Evolutionary conservation across 139 green algal species (phyloP), one percentile per base, ranked within the genome.

Genomic region (Picochlorum sp.): DNA sequence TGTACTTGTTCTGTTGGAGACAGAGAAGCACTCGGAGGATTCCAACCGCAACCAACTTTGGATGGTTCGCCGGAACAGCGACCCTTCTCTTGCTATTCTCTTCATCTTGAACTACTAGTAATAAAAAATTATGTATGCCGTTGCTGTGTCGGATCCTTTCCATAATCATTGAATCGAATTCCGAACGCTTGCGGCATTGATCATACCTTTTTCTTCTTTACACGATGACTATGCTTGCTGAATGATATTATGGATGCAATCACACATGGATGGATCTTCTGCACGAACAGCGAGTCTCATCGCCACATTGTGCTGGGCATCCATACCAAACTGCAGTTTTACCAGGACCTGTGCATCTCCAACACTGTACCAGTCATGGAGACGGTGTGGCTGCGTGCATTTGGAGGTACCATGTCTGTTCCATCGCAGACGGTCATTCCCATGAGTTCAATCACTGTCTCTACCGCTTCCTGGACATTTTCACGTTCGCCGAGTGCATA

Each of bases 261-360:
- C 86, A 20, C 62, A 72, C 7, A 89, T 68, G 6, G 85, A 83
- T 8, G 54, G 26, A 5, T 66, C 65, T 37, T 95, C 86, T 23
- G 80, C 82, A 21, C 94, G 78, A n/a, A 83, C 87, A 30, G 88
- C 81, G 21, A 99, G 72, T 79, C 97, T 97, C 92, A 99, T 97
- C 16, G 93, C 94, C 23, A 99, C 94, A 50, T 92, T 79, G 50
- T 82, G 81, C 32, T 44, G 21, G 2, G 74, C 67, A 60, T 97
- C 91, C 23, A 99, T 92, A 56, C 93, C 93, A 77, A 99, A 95
- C 8, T 68, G 84, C 61, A 98, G 70, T 8, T 90, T 80, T 55
- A 91, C 86, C 21, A 97, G 76, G 52, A 83, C 83, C 32, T 80
- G 66, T 49, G 75, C 73, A 38, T 87, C 74, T 10, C 90, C 92